Evolutionary conservation across 1,139 yeast species (phyloP).

Genomic region (Geotrichum restrictum): DNA sequence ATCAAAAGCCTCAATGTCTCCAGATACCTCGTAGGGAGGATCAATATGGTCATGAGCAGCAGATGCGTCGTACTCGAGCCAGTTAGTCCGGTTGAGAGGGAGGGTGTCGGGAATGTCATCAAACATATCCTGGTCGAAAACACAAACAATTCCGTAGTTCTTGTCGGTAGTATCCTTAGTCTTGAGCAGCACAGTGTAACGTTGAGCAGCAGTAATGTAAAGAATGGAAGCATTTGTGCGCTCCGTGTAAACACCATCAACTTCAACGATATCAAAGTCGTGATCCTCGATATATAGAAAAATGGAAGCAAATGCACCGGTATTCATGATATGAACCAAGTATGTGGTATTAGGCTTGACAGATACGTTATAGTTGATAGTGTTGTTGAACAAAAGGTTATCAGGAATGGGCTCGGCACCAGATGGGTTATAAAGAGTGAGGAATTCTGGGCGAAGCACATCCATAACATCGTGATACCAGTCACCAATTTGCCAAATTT

Average conservation of each 20-base stretch:
- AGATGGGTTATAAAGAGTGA: conserved; percentile 78
- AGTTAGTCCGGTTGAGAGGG: conserved; percentile 65
- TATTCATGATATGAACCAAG: conserved; percentile 68
- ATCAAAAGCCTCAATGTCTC: conserved; percentile 41
- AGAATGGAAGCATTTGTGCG: conserved; percentile 56
- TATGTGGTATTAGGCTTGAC: conserved; percentile 81
- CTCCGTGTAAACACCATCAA: conserved; percentile 75
- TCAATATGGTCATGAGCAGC: conserved; percentile 48
- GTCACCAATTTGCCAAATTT: conserved; percentile 63
- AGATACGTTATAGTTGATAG: conserved; percentile 62
- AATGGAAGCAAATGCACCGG: conserved; percentile 86
- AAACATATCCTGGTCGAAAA: conserved; percentile 73
- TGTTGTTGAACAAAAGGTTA: conserved; percentile 71
- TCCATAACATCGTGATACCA: conserved; percentile 74
- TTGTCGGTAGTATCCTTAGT: conserved; percentile 58
- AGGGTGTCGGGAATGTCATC: conserved; percentile 65
- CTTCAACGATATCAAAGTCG: conserved; percentile 72
- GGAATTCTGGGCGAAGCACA: conserved; percentile 50
- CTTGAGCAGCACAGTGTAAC: conserved; percentile 66
- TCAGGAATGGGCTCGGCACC: conserved; percentile 97
- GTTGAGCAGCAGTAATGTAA: conserved; percentile 72
- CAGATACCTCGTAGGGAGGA: conserved; percentile 39
- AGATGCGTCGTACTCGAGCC: conserved; percentile 53
- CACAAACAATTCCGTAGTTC: conserved; percentile 75
- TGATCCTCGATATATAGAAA: conserved; percentile 84